Evolutionary conservation across 2,329 filamentous ascomycete genomes (phyloP).

Genomic region (Byssoonygena ceratinophila): DNA sequence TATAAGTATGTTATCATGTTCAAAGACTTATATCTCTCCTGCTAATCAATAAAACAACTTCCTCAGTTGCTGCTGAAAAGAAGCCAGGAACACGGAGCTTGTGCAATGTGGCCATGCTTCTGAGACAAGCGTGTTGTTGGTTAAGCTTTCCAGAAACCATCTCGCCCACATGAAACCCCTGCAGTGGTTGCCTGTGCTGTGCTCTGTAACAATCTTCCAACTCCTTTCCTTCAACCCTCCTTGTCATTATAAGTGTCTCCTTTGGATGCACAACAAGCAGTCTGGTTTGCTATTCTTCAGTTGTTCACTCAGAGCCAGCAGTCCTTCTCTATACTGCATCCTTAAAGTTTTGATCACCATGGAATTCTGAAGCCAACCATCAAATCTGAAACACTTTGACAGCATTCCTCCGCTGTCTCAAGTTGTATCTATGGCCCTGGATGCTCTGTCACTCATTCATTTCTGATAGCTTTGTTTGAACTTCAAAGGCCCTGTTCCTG

Average conservation of each 20-base stretch:
- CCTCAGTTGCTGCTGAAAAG: neutral
- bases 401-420: neutral
- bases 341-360: neutral
- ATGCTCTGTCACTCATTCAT: constrained; percentile 1
- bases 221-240: neutral
- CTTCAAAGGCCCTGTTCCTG: neutral
- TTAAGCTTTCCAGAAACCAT: neutral
- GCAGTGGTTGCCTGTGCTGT: neutral
- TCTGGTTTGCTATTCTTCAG: neutral
- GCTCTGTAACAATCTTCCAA: constrained; percentile 4
- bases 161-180: constrained; percentile 1
- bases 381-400: constrained; percentile 3
- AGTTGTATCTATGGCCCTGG: neutral
- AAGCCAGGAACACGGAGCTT: neutral
- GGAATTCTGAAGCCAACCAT: neutral
- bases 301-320: neutral
- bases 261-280: neutral
- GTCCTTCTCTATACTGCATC: too few species aligned
- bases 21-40: too few species aligned
- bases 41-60: too few species aligned
- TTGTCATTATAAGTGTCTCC: neutral
- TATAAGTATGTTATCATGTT: too few species aligned
- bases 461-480: neutral
- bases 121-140: neutral
- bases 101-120: neutral